Evolutionary conservation across 2,329 filamentous ascomycete genomes (phyloP).

Genomic region (Pseudogymnoascus sp.): DNA sequence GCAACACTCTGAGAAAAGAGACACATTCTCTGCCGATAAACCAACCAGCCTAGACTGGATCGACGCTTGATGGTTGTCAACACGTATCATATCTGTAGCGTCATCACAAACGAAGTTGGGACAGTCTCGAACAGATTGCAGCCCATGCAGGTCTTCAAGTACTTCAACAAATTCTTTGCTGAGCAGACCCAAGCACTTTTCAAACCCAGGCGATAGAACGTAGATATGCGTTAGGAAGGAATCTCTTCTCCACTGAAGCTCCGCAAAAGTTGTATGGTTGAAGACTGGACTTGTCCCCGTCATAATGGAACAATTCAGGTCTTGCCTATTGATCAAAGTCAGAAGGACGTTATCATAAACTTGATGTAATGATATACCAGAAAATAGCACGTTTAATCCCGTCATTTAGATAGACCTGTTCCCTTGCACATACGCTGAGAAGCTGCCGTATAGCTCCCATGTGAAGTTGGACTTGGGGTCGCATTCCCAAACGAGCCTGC

Average conservation of each 20-base stretch:
- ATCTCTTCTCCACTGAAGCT: conserved; percentile 34
- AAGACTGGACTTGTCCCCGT: conserved; percentile 33
- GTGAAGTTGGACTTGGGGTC: conserved; percentile 34
- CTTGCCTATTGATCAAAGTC: conserved; percentile 30
- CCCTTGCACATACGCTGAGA: conserved; percentile 27
- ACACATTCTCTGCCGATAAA: conserved; percentile 17
- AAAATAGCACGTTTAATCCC: conserved; percentile 39
- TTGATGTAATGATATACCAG: conserved; percentile 27
- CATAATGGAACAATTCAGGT: conserved; percentile 34
- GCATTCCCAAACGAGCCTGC: conserved; percentile 32
- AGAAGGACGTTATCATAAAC: no score
- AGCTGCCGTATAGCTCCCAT: conserved; percentile 33
- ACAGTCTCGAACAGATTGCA: conserved; percentile 32
- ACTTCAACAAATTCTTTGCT: conserved; percentile 28
- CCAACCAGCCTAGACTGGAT: conserved; percentile 33
- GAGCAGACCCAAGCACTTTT: conserved; percentile 21
- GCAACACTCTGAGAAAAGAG: conserved; percentile 28
- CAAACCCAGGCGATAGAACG: conserved; percentile 30
- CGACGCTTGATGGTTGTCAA: conserved; percentile 35
- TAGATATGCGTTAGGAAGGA: conserved; percentile 25
- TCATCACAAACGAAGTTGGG: conserved; percentile 17
- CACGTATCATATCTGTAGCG: conserved; percentile 23
- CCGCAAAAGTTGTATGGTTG: conserved; percentile 34
- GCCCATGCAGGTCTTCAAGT: conserved; percentile 32
- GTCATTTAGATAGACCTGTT: conserved; percentile 27